Base-by-base conservation (phyloP, 345 rosid species). In the Eucalyptus albens region DNA sequence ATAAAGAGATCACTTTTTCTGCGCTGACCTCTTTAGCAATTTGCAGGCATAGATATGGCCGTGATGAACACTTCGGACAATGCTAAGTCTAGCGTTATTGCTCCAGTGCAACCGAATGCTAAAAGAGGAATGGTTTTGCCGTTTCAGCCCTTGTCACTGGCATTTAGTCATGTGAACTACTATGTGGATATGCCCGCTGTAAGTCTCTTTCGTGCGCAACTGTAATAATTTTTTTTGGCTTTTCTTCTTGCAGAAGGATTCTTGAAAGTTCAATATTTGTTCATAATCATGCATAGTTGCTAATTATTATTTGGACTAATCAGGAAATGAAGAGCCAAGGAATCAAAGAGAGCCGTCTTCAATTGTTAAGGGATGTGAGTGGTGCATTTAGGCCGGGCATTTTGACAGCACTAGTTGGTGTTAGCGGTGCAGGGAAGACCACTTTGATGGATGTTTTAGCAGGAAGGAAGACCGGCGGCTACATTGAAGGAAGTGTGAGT, bases 341-440 rank as follows among this genome's bases (percentile, higher is more conserved):
- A 88, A 88, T 92, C 86, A 93, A 93, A 92, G 94, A 95, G 86
- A 89, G 89, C 85, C 96, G 93, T 51, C 95, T 97, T 26, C 97
- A 96, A 87, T 91, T 97, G 56, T 92, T 97, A 86, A 90, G 91
- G 86, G 91, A 94, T 51, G 95, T 95, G 60, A 95, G 97, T 55
- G 98, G 99, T 89, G 94, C 96, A 91, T 97, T 97, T 87, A 94
- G 95, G 89, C 99, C 98, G 5, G 99, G 99, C 27, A 90, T 94
- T 31, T 90, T 97, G 89, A 96, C 98, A 88, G 97, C 98, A 37
- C 90, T 96, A 29, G 94, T 97, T 86, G 99, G 99, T 6, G 96
- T 96, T 2, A 96, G 97, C 86, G 99, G 99, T 44, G 99, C 99
- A 15, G 99, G 99, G 24, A 97, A 96, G 92, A 97, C 99, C 47